Evolutionary conservation across 768 basidiomycete species (phyloP).

Genomic region (Suillus subalutaceus): DNA sequence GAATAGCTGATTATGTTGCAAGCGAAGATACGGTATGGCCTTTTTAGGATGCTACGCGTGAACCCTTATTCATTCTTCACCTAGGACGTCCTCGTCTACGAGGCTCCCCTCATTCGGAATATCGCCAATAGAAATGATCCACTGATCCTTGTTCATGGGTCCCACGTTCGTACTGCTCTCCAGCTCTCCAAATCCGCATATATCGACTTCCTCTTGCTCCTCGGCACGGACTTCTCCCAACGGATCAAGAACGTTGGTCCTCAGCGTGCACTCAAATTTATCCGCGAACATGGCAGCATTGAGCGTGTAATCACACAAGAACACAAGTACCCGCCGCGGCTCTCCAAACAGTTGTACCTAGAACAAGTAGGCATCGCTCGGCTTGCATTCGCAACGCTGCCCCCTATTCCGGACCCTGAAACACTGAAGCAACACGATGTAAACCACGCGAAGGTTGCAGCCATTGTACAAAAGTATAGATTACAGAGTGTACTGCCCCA

Average conservation of each 20-base stretch:
- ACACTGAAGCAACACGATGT: slow-evolving; percentile 37
- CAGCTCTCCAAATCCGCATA: slow-evolving; percentile 59
- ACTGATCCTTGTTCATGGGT: slow-evolving; percentile 64
- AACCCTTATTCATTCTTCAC: slow-evolving; percentile 13
- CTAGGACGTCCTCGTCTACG: slow-evolving; percentile 83
- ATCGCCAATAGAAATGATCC: slow-evolving; percentile 63
- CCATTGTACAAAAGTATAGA: slow-evolving; percentile 52
- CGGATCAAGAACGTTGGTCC: slow-evolving; percentile 87
- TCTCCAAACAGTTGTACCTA: slow-evolving; percentile 56
- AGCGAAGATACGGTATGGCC: slow-evolving; percentile 82
- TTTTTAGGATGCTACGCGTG: slow-evolving; percentile 8
- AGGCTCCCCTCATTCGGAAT: slow-evolving; percentile 80
- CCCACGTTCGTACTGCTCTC: slow-evolving; percentile 60
- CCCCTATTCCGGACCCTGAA: slow-evolving; percentile 54
- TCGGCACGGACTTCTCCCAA: slow-evolving; percentile 90
- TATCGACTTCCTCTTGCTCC: slow-evolving; percentile 83
- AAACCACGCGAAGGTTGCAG: slow-evolving; percentile 46
- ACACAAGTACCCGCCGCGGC: slow-evolving; percentile 52
- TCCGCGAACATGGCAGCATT: slow-evolving; percentile 71
- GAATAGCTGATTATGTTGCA: slow-evolving; percentile 83
- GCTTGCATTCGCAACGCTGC: slow-evolving; percentile 64
- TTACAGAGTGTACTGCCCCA: slow-evolving; percentile 45
- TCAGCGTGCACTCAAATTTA: slow-evolving; percentile 71
- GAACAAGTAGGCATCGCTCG: slow-evolving; percentile 66
- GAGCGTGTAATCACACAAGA: slow-evolving; percentile 63